Conservation (phyloP, 495 filamentous ascomycete genomes). For the Podospora tetraspora region DNA sequence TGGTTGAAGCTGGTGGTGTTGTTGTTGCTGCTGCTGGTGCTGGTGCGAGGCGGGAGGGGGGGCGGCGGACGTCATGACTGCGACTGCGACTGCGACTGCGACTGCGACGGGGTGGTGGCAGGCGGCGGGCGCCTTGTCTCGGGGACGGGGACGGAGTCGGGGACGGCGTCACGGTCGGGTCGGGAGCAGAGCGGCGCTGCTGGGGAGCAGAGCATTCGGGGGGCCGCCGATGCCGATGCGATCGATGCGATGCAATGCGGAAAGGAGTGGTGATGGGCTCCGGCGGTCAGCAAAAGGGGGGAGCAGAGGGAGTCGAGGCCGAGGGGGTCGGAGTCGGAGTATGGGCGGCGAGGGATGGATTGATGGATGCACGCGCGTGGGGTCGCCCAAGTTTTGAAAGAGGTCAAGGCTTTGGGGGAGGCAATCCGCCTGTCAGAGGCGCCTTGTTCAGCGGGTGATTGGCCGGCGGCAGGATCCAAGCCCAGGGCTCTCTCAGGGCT, state of each 20-base stretch:
- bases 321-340: background rate
- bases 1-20: conserved; percentile 10
- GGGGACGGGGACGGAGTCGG: conserved; percentile 18
- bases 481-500: background rate
- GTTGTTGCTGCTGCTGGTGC: conserved; percentile 18
- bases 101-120: background rate
- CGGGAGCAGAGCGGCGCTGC: conserved; percentile 6
- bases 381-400: conserved; percentile 11
- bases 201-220: background rate
- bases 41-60: conserved; percentile 20
- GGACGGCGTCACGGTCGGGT: conserved; percentile 11
- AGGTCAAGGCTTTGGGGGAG: conserved; percentile 9
- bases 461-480: conserved; percentile 12
- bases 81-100: conserved; percentile 23
- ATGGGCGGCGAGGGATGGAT: background rate
- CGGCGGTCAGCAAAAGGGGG: background rate
- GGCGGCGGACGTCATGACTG: conserved; percentile 32
- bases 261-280: background rate
- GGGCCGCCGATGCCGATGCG: background rate
- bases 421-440: conserved; percentile 13
- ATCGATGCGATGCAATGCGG: conserved; percentile 1
- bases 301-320: conserved; percentile 7
- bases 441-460: conserved; percentile 13
- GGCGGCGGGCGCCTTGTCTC: conserved; percentile 19
- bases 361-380: conserved; percentile 7